These are phyloP conservation scores for Ceratorhiza oryzae-sativae DNA, from an alignment of 1,284 basidiomycete species.

Conservation along the genomic window DNA sequence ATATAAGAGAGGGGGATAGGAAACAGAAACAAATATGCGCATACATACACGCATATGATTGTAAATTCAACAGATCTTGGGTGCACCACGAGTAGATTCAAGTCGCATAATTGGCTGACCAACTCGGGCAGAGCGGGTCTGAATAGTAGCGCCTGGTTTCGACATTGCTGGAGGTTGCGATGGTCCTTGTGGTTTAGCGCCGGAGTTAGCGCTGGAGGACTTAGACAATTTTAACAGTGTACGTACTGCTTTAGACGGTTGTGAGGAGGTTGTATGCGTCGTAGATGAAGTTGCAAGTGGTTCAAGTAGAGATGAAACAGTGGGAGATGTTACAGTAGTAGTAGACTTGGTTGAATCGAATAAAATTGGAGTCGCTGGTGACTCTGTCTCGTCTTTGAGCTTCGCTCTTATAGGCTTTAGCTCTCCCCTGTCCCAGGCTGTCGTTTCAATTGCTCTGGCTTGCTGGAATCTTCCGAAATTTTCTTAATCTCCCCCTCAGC, in stretches of 20 bases:
- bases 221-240: no score
- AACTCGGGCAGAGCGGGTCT: background rate
- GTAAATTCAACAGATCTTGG: no score
- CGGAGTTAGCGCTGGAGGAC: background rate
- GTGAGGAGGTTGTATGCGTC: no score
- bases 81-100: background rate
- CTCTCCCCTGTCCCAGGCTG: background rate
- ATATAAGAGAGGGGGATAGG: no score
- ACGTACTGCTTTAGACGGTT: no score
- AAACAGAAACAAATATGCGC: no score
- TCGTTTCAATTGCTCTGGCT: background rate
- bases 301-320: background rate
- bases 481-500: constrained; percentile 12
- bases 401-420: background rate
- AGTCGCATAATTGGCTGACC: background rate
- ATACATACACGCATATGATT: no score
- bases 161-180: no score
- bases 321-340: background rate
- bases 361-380: background rate
- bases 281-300: background rate
- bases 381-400: background rate
- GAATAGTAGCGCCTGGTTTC: background rate
- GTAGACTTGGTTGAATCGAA: background rate
- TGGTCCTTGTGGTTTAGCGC: background rate
- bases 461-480: background rate